Evolutionary conservation across 2,329 filamentous ascomycete species (phyloP).

Genomic region (Leptosphaerulina australis): DNA sequence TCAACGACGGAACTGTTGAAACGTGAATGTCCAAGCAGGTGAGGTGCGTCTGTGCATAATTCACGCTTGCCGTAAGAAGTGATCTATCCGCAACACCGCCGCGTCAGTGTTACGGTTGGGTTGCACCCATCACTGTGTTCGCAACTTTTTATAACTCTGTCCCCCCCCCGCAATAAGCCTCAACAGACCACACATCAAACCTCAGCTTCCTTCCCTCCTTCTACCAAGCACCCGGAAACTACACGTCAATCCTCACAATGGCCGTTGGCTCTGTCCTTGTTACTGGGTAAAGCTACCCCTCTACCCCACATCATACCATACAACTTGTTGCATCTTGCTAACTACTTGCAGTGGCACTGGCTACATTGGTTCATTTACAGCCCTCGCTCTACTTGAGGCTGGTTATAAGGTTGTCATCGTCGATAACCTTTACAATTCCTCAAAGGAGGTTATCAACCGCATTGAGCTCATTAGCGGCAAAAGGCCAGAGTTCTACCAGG

Average conservation of each 20-base stretch:
- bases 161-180: conserved; percentile 20
- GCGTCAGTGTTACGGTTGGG: conserved; percentile 15
- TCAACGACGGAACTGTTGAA: neutral
- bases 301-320: conserved; percentile 29
- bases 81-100: conserved; percentile 25
- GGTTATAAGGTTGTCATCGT: conserved; percentile 96
- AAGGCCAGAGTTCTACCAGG: conserved; percentile 81
- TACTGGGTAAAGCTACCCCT: conserved; percentile 73
- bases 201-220: neutral
- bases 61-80: conserved; percentile 19
- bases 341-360: conserved; percentile 76
- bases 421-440: conserved; percentile 98
- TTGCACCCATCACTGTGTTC: conserved; percentile 23
- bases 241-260: conserved; percentile 58
- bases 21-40: conserved; percentile 1
- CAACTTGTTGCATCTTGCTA: conserved; percentile 10
- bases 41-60: neutral
- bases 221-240: neutral
- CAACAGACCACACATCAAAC: neutral
- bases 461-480: conserved; percentile 93
- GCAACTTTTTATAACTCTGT: conserved; percentile 28
- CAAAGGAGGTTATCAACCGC: conserved; percentile 85
- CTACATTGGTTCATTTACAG: conserved; percentile 98
- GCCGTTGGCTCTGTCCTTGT: conserved; percentile 85
- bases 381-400: conserved; percentile 87